These are phyloP conservation scores for Petunia axillaris DNA, from an alignment of 257 asterid species.

Conservation along the genomic window DNA sequence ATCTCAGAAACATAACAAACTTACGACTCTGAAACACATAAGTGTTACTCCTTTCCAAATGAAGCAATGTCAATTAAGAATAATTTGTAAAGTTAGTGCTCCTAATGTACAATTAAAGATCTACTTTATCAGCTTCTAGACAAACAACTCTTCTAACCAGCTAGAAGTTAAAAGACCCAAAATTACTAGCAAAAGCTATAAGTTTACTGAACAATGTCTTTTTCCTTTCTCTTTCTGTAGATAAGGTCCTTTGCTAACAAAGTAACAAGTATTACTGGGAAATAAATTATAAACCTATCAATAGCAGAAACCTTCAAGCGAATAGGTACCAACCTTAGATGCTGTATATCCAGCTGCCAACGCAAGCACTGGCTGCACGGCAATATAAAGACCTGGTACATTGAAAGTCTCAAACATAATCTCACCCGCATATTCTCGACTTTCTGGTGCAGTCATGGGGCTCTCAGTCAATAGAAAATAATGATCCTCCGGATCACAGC, in stretches of 20 bases:
- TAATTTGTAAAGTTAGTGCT: background rate
- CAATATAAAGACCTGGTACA: constrained; percentile 90
- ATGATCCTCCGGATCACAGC: constrained; percentile 98
- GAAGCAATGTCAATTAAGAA: background rate
- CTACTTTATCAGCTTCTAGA: background rate
- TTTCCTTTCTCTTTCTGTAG: background rate
- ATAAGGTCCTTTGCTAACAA: background rate
- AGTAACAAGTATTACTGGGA: background rate
- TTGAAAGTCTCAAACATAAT: constrained; percentile 97
- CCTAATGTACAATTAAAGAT: background rate
- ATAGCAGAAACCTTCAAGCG: background rate
- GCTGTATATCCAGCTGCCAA: constrained; percentile 97
- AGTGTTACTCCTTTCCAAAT: background rate
- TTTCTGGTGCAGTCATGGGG: constrained; percentile 96
- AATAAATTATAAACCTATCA: background rate
- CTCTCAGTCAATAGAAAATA: constrained; percentile 92
- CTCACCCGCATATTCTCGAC: constrained; percentile 91
- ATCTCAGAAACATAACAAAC: background rate
- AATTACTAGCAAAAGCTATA: background rate
- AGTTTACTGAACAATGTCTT: background rate
- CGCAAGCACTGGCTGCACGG: constrained; percentile 98
- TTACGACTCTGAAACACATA: background rate
- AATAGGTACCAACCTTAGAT: constrained; percentile 69
- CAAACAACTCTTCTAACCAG: background rate
- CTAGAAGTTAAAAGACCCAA: background rate